Base-by-base conservation (phyloP, 2,329 filamentous ascomycete genomes). In the Pezicula carpinea region DNA sequence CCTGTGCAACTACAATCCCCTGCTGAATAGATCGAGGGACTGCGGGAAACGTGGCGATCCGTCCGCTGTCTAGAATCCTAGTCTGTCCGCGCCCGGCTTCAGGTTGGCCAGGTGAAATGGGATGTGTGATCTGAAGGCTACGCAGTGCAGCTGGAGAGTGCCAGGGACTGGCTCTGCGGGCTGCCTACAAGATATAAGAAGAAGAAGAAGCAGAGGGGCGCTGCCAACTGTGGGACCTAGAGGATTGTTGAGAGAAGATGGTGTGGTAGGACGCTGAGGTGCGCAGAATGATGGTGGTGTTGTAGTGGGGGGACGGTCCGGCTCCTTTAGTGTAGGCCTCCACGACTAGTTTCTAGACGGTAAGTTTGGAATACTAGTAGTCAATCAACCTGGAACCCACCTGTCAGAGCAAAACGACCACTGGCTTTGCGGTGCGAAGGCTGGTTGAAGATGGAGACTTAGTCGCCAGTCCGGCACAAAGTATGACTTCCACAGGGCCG, bases 401-500 rank as follows among this genome's bases (percentile, higher is more conserved):
- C 35, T 15, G 35, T 21, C 35, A 38, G 35, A 38, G 35, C 35
- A 38, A 21, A 17, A 38, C 14, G 15, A 38, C 15, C 10, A 15
- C n/a, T 17, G 13, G 21, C 26, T 29, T 11, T 29, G 8, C 13
- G 13, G 26, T 29, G 26, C 10, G 8, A 29, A 11, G 26, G 26
- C 26, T 29, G 26, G 26, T 10, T 26, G 8, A 29, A 29, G n/a
- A n/a, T n/a, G n/a, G n/a, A n/a, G n/a, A n/a, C n/a, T n/a, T n/a
- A n/a, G n/a, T n/a, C n/a, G n/a, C n/a, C n/a, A 39, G 35, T 39
- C 35, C 35, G 35, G 35, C 18, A 13, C 35, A 40, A 40, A 40
- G 44, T 48, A 44, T 32, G 33, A 39, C 34, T 47, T 39, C 36
- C 31, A 53, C n/a, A 53, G 55, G 54, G 35, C 52, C 53, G 58